Evolutionary conservation across 2,329 filamentous ascomycete species (phyloP).

Genomic region (Ceratocystis huliohia): DNA sequence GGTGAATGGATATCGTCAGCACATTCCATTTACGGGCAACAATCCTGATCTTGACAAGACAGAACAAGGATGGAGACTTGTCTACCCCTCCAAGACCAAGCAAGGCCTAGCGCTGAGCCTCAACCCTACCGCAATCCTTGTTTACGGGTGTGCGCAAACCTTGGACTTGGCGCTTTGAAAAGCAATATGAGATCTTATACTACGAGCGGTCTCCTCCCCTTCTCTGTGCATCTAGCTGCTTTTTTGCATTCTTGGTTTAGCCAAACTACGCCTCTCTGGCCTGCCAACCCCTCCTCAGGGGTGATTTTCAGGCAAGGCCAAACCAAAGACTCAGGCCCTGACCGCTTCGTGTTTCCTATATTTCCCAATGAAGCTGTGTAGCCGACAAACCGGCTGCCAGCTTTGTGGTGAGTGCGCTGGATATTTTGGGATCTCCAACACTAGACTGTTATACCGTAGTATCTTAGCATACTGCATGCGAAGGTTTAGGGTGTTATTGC

Average conservation of each 20-base stretch:
- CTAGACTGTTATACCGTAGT: not conserved
- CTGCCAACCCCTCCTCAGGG: not conserved
- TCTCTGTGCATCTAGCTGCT: not conserved
- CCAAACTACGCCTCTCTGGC: not conserved
- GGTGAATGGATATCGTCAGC: not conserved
- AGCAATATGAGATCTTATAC: not conserved
- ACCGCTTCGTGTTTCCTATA: constrained; percentile 9
- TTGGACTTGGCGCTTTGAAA: constrained; percentile 13
- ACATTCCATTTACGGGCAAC: constrained; percentile 19
- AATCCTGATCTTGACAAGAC: constrained; percentile 9
- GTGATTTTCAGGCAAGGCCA: not conserved
- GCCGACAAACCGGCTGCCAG: not conserved
- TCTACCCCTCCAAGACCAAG: not conserved
- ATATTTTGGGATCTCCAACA: not conserved
- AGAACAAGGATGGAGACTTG: not conserved
- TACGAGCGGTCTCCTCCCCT: not conserved
- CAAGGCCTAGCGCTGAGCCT: constrained; percentile 10
- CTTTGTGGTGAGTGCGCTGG: not conserved
- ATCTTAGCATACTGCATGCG: not conserved
- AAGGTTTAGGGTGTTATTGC: not conserved
- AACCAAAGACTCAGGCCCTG: not conserved
- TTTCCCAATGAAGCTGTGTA: not conserved
- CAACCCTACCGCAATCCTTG: constrained; percentile 10
- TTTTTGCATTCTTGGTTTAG: too few species aligned
- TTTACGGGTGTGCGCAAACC: not conserved